Conservation (phyloP, 2,329 filamentous ascomycete genomes). For the Xylaria multiplex region DNA sequence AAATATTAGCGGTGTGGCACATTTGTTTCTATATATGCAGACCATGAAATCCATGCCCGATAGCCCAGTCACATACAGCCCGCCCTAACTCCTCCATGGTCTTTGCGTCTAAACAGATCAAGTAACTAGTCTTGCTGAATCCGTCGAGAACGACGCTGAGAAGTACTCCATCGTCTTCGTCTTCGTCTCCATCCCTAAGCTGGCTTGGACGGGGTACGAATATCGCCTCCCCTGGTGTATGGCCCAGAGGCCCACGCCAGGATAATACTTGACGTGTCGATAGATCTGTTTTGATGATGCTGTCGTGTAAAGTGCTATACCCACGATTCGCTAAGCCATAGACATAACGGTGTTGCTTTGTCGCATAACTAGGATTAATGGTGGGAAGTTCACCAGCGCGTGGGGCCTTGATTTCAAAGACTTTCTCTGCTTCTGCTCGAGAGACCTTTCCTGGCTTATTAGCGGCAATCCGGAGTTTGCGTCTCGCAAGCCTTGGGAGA, state of each 20-base stretch:
- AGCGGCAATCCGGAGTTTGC: conserved; percentile 54
- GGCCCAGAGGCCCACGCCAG: conserved; percentile 67
- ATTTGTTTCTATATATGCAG: conserved; percentile 50
- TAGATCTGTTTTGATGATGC: conserved; percentile 72
- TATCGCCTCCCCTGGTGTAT: conserved; percentile 76
- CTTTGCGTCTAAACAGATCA: conserved; percentile 71
- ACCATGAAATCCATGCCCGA: conserved; percentile 74
- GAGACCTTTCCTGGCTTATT: not conserved
- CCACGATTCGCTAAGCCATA: conserved; percentile 68
- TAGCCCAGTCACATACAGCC: conserved; percentile 68
- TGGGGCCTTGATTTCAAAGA: conserved; percentile 61
- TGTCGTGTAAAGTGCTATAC: conserved; percentile 69
- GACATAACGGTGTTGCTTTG: conserved; percentile 66
- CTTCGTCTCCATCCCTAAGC: conserved; percentile 6
- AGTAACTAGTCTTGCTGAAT: conserved; percentile 66
- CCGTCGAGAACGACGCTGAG: conserved; percentile 71
- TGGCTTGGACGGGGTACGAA: conserved; percentile 66
- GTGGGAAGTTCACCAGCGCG: conserved; percentile 72
- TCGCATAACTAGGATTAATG: conserved; percentile 68
- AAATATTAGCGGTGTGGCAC: not conserved
- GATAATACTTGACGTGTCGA: conserved; percentile 60
- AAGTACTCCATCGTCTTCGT: conserved; percentile 62
- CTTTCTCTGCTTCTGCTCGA: conserved; percentile 40
- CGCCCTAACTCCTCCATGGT: conserved; percentile 72
- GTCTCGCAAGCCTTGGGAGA: conserved; percentile 55